Conservation (phyloP, 768 basidiomycete species). For the Hygrophorus pudorinus region DNA sequence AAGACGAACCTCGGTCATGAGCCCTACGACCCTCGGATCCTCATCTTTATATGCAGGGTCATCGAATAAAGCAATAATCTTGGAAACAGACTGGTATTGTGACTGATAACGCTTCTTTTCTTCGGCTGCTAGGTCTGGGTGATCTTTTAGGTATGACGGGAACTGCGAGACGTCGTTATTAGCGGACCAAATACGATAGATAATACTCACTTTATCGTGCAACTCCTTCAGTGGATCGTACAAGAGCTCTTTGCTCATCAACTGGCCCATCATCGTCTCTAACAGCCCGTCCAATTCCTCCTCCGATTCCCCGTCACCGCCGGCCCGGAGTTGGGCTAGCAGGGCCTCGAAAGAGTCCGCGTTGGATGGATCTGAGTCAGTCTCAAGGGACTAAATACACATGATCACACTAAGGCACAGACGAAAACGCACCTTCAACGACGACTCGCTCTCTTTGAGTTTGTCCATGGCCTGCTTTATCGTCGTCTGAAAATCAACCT, state of each 20-base stretch:
- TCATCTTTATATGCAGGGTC: slow-evolving; percentile 47
- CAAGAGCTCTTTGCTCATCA: slow-evolving; percentile 77
- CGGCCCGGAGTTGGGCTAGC: slow-evolving; percentile 35
- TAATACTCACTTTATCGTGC: slow-evolving; percentile 44
- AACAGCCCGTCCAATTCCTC: slow-evolving; percentile 56
- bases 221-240: slow-evolving; percentile 84
- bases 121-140: slow-evolving; percentile 41
- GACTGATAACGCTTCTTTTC: slow-evolving; percentile 57
- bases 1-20: slow-evolving; percentile 72
- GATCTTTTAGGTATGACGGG: slow-evolving; percentile 59
- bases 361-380: neutral
- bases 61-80: slow-evolving; percentile 61
- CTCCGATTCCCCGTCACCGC: slow-evolving; percentile 30
- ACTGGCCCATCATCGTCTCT: slow-evolving; percentile 72
- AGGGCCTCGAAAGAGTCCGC: slow-evolving; percentile 41
- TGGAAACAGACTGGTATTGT: slow-evolving; percentile 46
- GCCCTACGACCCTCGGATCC: slow-evolving; percentile 43
- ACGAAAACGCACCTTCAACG: slow-evolving; percentile 29
- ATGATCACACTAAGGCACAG: neutral
- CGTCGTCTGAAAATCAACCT: slow-evolving; percentile 50
- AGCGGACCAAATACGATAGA: neutral
- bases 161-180: slow-evolving; percentile 35
- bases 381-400: neutral
- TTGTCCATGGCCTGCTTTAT: slow-evolving; percentile 69
- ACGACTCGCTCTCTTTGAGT: slow-evolving; percentile 57